phyloP scores from a whole-genome alignment of 2,329 filamentous ascomycete species.

The Apiospora koreana region DNA sequence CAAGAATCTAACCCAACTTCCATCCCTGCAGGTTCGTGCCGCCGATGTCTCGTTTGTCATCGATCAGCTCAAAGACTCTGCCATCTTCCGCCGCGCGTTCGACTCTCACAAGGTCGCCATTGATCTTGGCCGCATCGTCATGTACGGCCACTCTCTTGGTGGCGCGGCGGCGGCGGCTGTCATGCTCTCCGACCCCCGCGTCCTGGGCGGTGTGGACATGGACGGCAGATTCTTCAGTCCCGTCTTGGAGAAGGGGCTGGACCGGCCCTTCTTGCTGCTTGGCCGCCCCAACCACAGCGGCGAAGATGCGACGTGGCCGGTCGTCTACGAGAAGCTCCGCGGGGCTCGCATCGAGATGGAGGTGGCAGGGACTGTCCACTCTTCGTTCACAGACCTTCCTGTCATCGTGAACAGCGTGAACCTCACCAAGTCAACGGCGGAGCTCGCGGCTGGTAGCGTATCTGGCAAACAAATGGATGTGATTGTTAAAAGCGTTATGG shows the following conservation, averaged over 20 bases:
- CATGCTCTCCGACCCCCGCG: constrained; percentile 10
- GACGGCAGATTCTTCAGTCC: constrained; percentile 24
- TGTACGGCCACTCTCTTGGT: constrained; percentile 17
- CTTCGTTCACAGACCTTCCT: constrained; percentile 32
- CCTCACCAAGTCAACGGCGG: constrained; percentile 14
- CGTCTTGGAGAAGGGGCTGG: constrained; percentile 27
- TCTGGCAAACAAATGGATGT: constrained; percentile 34
- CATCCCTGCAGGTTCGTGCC: constrained; percentile 5
- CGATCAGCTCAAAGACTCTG: constrained; percentile 13
- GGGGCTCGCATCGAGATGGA: constrained; percentile 27
- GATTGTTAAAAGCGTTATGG: constrained; percentile 38
- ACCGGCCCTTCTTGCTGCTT: constrained; percentile 32
- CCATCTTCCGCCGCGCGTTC: not conserved
- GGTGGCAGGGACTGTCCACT: constrained; percentile 30
- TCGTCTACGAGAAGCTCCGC: constrained; percentile 29
- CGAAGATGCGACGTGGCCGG: constrained; percentile 34
- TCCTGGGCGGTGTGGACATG: constrained; percentile 14
- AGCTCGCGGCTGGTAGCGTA: constrained; percentile 19
- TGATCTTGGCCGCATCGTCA: constrained; percentile 10
- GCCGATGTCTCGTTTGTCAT: constrained; percentile 17
- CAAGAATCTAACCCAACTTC: not conserved
- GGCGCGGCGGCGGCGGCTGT: constrained; percentile 11
- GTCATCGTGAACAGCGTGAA: not conserved
- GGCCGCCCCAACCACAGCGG: constrained; percentile 30
- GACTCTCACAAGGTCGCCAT: not conserved